Base-by-base conservation (phyloP, 495 filamentous ascomycete genomes). In the Aspergillus saccharolyticus region DNA sequence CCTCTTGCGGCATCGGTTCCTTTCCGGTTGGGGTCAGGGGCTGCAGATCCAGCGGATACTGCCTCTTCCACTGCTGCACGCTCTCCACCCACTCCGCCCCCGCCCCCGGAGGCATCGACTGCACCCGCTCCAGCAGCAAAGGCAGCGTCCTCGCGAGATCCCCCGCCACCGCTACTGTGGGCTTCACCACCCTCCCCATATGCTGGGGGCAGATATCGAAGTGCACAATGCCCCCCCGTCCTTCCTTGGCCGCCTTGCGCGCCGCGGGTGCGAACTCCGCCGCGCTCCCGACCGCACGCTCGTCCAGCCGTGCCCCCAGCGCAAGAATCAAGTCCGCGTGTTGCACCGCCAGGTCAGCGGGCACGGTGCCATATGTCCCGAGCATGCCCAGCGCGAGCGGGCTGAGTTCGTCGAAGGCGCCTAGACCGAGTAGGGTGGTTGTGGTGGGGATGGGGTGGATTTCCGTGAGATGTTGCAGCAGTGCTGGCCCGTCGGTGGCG, bases 31-130 rank as follows among this genome's bases (percentile, higher is more conserved):
- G 54, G 79, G 25, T 28, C 3, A 28, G 25, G 9, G 84, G 88
- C 61, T 89, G 96, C 45, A 75, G 70, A 9, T 78, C 81, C 62
- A 92, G 86, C 6, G 91, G 90, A 80, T 90, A 91, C 50, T 87
- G 86, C 62, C 78, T 69, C 77, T 96, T 96, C 93, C 94, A 97
- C 63, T 83, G 83, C 25, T 87, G 83, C 69, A 97, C 96, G 75
- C 96, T 85, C 43, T 74, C 79, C 61, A 96, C 93, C 93, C 93
- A 97, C 61, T 86, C 89, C 24, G 83, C 77, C 20, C 93, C 83
- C 4, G 19, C 18, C 33, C 14, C 33, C 2, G 33, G 4, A 1
- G 10, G 10, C 4, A 14, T 24, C 4, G 19, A 1, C 19, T 2
- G 72, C 19, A 96, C 72, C 42, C 80, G 75, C 5, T 91, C 89